Percentiles rank a stretch among this genome's conserved stretches.
Conservation (phyloP, 2,329 filamentous ascomycete genomes). For the Fusarium pininemorale region DNA sequence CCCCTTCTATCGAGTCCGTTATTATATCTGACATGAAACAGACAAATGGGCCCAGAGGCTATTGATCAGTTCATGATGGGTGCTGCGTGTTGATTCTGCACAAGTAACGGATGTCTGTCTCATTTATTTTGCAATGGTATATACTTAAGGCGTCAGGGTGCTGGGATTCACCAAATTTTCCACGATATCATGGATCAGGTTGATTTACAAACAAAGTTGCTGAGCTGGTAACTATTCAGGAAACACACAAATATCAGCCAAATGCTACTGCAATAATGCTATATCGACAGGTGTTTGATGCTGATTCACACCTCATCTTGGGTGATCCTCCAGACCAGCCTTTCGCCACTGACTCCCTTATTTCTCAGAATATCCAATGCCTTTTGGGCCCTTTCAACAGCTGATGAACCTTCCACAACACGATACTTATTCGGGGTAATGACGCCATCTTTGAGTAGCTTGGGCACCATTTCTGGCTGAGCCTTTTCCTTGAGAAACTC, state of each 20-base stretch:
- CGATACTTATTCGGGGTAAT: constrained; percentile 54
- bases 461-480: constrained; percentile 63
- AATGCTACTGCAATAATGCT: background rate
- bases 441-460: constrained; percentile 52
- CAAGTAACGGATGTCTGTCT: background rate
- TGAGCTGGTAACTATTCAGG: background rate
- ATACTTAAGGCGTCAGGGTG: background rate
- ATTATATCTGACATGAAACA: constrained; percentile 20
- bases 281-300: background rate
- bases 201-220: background rate
- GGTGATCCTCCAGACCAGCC: constrained; percentile 49
- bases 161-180: background rate
- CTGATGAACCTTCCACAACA: constrained; percentile 52
- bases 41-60: constrained; percentile 48
- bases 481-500: constrained; percentile 63
- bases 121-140: background rate
- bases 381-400: constrained; percentile 52
- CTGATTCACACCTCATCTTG: constrained; percentile 7
- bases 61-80: constrained; percentile 51
- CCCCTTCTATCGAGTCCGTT: no score
- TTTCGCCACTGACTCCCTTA: constrained; percentile 53
- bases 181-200: background rate
- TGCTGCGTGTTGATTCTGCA: constrained; percentile 27
- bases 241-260: background rate
- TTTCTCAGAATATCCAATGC: constrained; percentile 49